A percentile compares a stretch with the other conserved stretches of the same genome.
phyloP scores from a whole-genome alignment of 257 asterid species.

The Euphrasia confusa region DNA sequence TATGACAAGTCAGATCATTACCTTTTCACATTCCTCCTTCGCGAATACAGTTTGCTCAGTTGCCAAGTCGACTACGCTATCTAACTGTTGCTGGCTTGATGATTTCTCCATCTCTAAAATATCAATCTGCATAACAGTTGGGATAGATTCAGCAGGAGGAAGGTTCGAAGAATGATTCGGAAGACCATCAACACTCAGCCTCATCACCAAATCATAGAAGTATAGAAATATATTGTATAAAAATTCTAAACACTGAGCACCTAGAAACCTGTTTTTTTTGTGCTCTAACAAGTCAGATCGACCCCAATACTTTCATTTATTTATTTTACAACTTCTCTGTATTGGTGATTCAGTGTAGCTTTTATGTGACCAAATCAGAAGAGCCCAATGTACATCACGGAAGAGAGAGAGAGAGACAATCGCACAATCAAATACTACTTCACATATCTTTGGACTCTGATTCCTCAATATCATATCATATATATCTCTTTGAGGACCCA shows the following conservation, averaged over 20 bases:
- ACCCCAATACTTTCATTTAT: neutral
- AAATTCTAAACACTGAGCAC: conserved; percentile 2
- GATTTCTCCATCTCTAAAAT: conserved; percentile 77
- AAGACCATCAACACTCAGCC: conserved; percentile 16
- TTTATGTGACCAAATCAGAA: neutral
- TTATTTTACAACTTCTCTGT: neutral
- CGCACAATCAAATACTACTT: neutral
- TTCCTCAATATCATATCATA: neutral
- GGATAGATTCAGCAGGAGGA: conserved; percentile 16
- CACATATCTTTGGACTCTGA: neutral
- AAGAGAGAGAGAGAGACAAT: neutral
- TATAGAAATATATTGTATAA: conserved; percentile 10
- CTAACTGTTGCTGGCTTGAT: conserved; percentile 68
- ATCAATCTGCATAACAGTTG: conserved; percentile 47
- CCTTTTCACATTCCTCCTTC: conserved; percentile 70
- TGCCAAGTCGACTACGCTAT: conserved; percentile 52
- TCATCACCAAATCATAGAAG: conserved; percentile 11
- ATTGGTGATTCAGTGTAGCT: neutral
- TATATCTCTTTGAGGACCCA: conserved; percentile 11
- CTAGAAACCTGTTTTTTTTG: conserved; percentile 6
- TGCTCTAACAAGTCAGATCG: conserved; percentile 6
- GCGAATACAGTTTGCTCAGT: conserved; percentile 59
- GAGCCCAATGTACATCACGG: conserved; percentile 3
- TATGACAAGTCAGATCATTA: conserved; percentile 24
- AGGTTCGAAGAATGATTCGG: conserved; percentile 13